These are phyloP conservation scores for Podila clonocystis DNA, from an alignment of 192 early-diverging fungal species.

Conservation along the genomic window DNA sequence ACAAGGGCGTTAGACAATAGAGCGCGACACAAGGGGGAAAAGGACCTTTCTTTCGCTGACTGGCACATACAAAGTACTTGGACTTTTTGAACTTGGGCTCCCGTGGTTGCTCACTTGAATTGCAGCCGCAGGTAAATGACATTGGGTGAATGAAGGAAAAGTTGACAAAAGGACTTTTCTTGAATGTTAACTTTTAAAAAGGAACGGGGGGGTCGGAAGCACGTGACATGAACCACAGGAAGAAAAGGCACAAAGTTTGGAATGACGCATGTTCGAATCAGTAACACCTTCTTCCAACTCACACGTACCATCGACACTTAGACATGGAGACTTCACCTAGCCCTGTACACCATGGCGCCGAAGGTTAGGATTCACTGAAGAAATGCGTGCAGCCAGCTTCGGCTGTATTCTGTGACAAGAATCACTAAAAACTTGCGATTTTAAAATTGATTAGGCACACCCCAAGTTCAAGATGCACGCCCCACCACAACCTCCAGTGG, in stretches of 20 bases:
- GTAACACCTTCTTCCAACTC: too few relatives aligned
- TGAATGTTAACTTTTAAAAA: neutral
- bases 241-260: neutral
- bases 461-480: neutral
- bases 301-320: too few relatives aligned
- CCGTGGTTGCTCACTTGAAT: slow-evolving; percentile 36
- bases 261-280: too few relatives aligned
- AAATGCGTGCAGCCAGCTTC: too few relatives aligned
- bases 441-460: neutral
- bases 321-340: too few relatives aligned
- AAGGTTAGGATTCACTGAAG: too few relatives aligned
- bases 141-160: slow-evolving; percentile 11
- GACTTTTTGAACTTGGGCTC: slow-evolving; percentile 51
- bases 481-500: slow-evolving; percentile 43
- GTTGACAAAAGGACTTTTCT: neutral
- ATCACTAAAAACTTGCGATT: neutral
- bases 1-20: neutral
- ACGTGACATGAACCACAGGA: neutral
- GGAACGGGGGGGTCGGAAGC: neutral
- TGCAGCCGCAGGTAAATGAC: slow-evolving; percentile 48
- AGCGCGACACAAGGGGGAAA: neutral
- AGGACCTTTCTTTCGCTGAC: neutral
- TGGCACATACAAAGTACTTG: slow-evolving; percentile 41
- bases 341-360: too few relatives aligned
- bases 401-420: too few relatives aligned